Evolutionary conservation across 495 filamentous ascomycete species (phyloP), one percentile per base, ranked within the genome.

Genomic region (Penicillium paxilli): DNA sequence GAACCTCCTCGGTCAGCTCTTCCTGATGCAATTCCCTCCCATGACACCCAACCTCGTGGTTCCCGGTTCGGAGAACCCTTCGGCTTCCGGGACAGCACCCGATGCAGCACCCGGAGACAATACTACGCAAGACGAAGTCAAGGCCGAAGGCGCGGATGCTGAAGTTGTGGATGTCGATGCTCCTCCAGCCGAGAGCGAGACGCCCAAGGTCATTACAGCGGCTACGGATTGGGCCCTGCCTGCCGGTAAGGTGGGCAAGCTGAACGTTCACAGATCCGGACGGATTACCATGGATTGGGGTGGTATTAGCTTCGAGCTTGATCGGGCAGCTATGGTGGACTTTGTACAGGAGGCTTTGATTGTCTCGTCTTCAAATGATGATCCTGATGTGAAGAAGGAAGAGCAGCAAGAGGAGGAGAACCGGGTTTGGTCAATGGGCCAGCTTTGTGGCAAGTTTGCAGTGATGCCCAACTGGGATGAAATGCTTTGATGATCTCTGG

Each of bases 21-120:
- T 79, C 64, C 64, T 83, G 17, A 76, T 83, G 63, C 80, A 83
- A 57, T 78, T 83, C 60, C 80, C 80, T 8, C 80, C 80, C 2
- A 71, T 81, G 58, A 74, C 80, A 0, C 80, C 80, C 45, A 76
- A 73, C 49, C 73, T 83, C 44, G 55, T 65, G 21, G 50, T 77
- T 12, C 64, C 72, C 5, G 65, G 59, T 10, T 49, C 52, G 24
- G 44, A 38, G 20, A 49, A 63, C 22, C 53, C 45, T 12, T 7
- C 35, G 20, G 21, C 49, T 38, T 51, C 41, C 48, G 17, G 59
- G 20, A 47, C 28, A 24, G 37, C 47, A 5, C 47, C 55, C 37
- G 23, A 38, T 16, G 20, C 37, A 52, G 41, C 47, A 24, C 42
- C 44, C 37, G 37, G 26, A 23, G 22, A 48, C 33, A 45, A 38